Percentiles rank a stretch among this genome's conserved stretches.
Conservation (phyloP, 306 rosid genomes). For the Begonia loranthoides region DNA sequence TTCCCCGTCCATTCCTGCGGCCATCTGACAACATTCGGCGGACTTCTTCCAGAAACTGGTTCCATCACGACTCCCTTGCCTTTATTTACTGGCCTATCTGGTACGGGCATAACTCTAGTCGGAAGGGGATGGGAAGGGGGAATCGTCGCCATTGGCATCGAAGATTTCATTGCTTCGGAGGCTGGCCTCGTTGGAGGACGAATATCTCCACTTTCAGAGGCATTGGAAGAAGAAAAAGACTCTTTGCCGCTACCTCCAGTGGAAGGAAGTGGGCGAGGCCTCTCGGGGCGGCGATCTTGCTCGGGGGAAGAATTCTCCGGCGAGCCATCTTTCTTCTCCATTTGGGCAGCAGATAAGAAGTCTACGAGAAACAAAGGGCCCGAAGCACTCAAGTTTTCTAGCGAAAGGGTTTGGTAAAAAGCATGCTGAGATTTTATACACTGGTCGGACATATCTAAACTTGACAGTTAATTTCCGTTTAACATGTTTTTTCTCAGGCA, state of each 20-base stretch:
- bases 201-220: no score
- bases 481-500: no score
- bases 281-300: neutral
- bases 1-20: neutral
- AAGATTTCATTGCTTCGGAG: neutral
- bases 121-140: neutral
- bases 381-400: neutral
- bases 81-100: neutral
- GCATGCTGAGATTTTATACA: no score
- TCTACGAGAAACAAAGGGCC: neutral
- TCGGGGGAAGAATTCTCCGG: neutral
- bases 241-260: neutral
- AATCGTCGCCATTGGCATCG: neutral
- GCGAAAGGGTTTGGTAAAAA: no score
- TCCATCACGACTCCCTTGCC: neutral
- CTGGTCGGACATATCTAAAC: no score
- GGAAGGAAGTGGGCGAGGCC: neutral
- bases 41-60: neutral
- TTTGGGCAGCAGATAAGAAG: neutral
- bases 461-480: no score
- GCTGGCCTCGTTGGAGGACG: neutral
- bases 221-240: neutral
- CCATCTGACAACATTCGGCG: neutral
- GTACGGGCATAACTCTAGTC: neutral
- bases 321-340: neutral